A percentile compares a stretch with the other conserved stretches of the same genome.
Evolutionary conservation across 2,329 filamentous ascomycete species (phyloP).

Genomic region (Emergomyces orientalis): DNA sequence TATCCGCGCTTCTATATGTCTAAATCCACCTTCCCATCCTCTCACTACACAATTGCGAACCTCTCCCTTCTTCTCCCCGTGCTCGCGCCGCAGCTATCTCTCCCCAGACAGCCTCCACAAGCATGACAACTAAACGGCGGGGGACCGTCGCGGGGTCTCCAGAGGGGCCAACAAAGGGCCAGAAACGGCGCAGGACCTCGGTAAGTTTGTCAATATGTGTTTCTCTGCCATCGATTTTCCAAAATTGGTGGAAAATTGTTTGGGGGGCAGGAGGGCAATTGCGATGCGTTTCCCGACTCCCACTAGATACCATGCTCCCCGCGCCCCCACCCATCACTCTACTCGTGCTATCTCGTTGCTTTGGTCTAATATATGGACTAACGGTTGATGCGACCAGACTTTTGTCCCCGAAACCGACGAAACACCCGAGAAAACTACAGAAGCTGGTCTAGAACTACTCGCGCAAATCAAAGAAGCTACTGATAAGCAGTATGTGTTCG

Average conservation of each 20-base stretch:
- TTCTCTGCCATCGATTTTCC: neutral
- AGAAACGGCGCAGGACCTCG: slow-evolving; percentile 16
- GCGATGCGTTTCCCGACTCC: neutral
- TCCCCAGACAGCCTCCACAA: slow-evolving; percentile 10
- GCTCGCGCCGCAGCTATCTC: neutral
- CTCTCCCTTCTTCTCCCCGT: neutral
- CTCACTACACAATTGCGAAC: neutral
- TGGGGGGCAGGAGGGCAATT: neutral
- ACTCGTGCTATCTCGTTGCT: neutral
- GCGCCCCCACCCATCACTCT: neutral
- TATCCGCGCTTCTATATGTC: neutral
- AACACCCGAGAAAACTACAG: slow-evolving; percentile 16
- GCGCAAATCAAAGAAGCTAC: slow-evolving; percentile 15
- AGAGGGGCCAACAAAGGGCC: slow-evolving; percentile 12
- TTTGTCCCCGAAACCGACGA: slow-evolving; percentile 17
- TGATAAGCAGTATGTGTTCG: slow-evolving; percentile 16
- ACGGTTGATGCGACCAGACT: slow-evolving; percentile 16
- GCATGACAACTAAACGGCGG: slow-evolving; percentile 36
- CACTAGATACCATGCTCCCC: neutral
- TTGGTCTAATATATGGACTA: neutral
- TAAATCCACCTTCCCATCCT: neutral
- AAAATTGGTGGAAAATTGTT: neutral
- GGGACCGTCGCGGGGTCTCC: slow-evolving; percentile 32
- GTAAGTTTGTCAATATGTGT: slow-evolving; percentile 10
- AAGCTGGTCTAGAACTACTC: slow-evolving; percentile 13